Base-by-base conservation (phyloP, 106 monocot genomes). In the Platanthera guangdongensis region DNA sequence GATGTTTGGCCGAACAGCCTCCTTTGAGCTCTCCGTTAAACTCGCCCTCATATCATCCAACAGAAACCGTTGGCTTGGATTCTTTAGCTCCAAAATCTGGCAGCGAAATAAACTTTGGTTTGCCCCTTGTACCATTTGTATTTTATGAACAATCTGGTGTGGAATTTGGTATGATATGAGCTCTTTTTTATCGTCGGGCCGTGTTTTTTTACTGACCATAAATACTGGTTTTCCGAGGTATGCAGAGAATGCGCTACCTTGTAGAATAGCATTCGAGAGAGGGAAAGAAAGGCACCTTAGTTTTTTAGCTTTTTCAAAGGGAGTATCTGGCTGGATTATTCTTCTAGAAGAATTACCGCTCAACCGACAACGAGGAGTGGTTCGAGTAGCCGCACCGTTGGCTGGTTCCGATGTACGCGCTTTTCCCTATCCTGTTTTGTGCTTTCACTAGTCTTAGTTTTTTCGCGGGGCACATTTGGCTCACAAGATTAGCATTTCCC, bases 251-350 rank as follows among this genome's bases (percentile, higher is more conserved):
- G 86, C 91, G 50, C 46, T 97, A 53, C 86, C 87, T 71, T 97
- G 97, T 80, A 89, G 94, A 85, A 94, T 97, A 88, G 97, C 97
- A 81, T 97, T 97, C 76, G 94, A 97, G 76, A 91, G 93, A 80
- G 97, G 97, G 16, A 97, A 90, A 86, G 97, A 97, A 80, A 89
- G 87, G 47, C 87, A 92, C 63, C 89, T 94, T 15, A 81, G 67
- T 21, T 94, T 97, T 81, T 74, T 94, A 80, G 91, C 91, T n/a
- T 46, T 97, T 52, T 89, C 97, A 14, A 85, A 54, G 71, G 93
- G 85, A 64, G 84, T 80, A 47, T 89, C 85, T 75, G 97, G 97
- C 10, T 97, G 97, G 97, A 51, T 97, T 80, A 83, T 97, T 19
- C 86, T 97, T 80, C 75, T 86, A 62, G 94, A 97, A 80, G 97